Evolutionary conservation across 305 asterid genomes (phyloP).

Genomic region (Euphrasia arctica): DNA sequence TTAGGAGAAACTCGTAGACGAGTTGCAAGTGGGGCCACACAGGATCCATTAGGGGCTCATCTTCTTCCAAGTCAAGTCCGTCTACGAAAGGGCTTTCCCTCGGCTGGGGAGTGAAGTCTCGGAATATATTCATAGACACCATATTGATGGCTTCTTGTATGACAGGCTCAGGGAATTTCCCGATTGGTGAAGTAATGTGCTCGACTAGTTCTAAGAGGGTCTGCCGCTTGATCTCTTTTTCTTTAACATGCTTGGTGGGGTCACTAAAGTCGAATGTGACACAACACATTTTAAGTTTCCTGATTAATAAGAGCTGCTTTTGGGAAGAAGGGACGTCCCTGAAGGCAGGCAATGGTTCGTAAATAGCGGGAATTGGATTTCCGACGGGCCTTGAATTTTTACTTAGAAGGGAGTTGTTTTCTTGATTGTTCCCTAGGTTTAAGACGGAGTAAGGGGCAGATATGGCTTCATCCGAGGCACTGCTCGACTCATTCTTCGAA

Average conservation of each 20-base stretch:
- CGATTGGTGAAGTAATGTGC: conserved; percentile 39
- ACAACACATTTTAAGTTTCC: conserved; percentile 54
- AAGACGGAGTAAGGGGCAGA: conserved; percentile 44
- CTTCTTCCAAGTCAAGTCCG: conserved; percentile 63
- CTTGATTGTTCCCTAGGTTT: conserved; percentile 30
- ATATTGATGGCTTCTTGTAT: conserved; percentile 52
- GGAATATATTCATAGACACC: conserved; percentile 54
- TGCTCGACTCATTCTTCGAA: conserved; percentile 27
- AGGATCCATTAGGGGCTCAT: conserved; percentile 70
- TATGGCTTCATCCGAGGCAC: conserved; percentile 41
- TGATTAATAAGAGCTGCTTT: conserved; percentile 49
- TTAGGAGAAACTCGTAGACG: conserved; percentile 55
- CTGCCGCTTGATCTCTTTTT: conserved; percentile 65
- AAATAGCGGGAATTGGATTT: conserved; percentile 33
- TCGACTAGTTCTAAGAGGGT: conserved; percentile 59
- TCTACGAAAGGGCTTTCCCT: conserved; percentile 44
- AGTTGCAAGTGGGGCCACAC: conserved; percentile 72
- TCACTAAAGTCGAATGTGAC: conserved; percentile 52
- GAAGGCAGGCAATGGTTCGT: conserved; percentile 58
- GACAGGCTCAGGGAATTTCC: conserved; percentile 45
- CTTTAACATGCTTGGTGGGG: conserved; percentile 56
- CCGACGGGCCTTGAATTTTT: conserved; percentile 34
- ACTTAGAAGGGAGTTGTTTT: conserved; percentile 34
- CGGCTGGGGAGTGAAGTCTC: conserved; percentile 60
- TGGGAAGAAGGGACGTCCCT: conserved; percentile 63